Evolutionary conservation across 2,329 filamentous ascomycete species (phyloP).

Genomic region (Magnaporthiopsis incrustans): DNA sequence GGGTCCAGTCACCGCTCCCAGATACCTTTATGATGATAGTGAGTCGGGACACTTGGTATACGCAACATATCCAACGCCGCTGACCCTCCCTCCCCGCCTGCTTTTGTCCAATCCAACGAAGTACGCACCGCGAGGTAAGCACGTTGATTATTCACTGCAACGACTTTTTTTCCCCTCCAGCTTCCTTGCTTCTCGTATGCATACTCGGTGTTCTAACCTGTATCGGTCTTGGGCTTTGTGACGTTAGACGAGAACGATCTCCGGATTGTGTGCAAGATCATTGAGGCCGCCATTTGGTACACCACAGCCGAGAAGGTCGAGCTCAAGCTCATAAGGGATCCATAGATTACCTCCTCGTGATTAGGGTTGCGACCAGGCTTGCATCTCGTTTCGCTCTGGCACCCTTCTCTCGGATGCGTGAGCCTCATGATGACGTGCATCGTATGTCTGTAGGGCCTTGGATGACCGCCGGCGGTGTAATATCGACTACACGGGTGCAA

Average conservation of each 20-base stretch:
- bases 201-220: no score
- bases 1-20: conserved; percentile 61
- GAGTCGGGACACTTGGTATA: neutral
- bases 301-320: conserved; percentile 38
- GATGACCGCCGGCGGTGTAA: no score
- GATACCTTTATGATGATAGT: conserved; percentile 65
- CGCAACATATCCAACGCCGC: neutral
- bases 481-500: no score
- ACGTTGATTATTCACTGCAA: conserved; percentile 1
- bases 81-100: neutral
- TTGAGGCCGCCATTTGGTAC: conserved; percentile 68
- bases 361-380: neutral
- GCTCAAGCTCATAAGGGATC: conserved; percentile 9
- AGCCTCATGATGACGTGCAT: no score
- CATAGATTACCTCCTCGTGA: neutral
- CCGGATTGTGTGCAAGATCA: conserved; percentile 57
- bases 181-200: neutral
- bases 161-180: neutral
- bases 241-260: conserved; percentile 54
- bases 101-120: neutral
- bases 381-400: neutral
- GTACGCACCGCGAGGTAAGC: conserved; percentile 62
- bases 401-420: no score
- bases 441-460: no score
- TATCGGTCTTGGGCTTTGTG: no score